These are phyloP conservation scores for Calamus simplicifolius DNA, from an alignment of 176 grass and related monocot species.

Conservation along the genomic window DNA sequence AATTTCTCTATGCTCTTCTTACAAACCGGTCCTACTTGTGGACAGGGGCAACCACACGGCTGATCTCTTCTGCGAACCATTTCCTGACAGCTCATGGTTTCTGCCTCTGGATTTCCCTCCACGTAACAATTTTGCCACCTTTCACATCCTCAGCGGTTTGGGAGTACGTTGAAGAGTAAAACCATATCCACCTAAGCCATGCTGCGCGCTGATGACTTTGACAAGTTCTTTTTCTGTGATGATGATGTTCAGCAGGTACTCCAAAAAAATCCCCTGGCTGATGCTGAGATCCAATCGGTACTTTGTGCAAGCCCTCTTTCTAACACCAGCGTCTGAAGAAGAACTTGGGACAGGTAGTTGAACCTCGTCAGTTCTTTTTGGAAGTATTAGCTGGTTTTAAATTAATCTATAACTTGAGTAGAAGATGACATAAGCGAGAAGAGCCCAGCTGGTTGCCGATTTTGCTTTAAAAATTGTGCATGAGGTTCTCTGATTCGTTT, in stretches of 20 bases:
- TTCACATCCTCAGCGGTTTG: conserved; percentile 43
- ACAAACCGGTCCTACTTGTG: conserved; percentile 61
- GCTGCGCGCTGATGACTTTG: conserved; percentile 32
- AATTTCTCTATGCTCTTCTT: conserved; percentile 54
- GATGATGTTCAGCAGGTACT: conserved; percentile 51
- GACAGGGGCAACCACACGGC: conserved; percentile 50
- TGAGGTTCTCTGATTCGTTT: too few relatives aligned
- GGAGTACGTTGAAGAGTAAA: conserved; percentile 48
- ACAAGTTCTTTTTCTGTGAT: conserved; percentile 68
- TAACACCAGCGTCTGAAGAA: conserved; percentile 45
- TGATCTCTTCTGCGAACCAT: conserved; percentile 74
- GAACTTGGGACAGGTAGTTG: too few relatives aligned
- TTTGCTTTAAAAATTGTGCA: too few relatives aligned
- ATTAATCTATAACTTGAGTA: too few relatives aligned
- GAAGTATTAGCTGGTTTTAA: too few relatives aligned
- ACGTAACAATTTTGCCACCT: conserved; percentile 26
- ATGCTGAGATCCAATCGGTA: conserved; percentile 51
- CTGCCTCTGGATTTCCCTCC: conserved; percentile 62
- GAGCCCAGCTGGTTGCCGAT: too few relatives aligned
- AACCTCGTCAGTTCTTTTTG: too few relatives aligned
- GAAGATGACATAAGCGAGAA: too few relatives aligned
- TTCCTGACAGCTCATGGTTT: conserved; percentile 60
- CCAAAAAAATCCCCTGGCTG: conserved; percentile 42
- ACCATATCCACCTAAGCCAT: conserved; percentile 44
- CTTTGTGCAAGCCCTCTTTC: conserved; percentile 56